These are phyloP conservation scores for Anthostomella pinea DNA, from an alignment of 2,329 filamentous ascomycete species.

Conservation along the genomic window DNA sequence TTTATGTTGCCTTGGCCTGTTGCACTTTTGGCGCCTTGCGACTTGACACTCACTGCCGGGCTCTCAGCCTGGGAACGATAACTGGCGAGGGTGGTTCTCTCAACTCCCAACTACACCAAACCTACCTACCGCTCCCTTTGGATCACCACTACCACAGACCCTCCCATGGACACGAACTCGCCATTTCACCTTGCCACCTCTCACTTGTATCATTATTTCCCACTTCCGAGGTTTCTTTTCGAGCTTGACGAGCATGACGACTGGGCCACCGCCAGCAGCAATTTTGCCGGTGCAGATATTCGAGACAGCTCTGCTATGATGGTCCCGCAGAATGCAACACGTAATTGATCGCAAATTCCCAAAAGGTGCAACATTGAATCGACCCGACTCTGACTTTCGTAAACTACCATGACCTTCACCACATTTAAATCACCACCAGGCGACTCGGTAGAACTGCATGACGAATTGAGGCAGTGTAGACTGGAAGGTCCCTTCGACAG, in stretches of 20 bases:
- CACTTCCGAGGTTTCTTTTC: constrained; percentile 32
- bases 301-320: constrained; percentile 34
- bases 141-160: constrained; percentile 7
- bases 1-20: constrained; percentile 20
- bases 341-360: constrained; percentile 39
- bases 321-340: constrained; percentile 36
- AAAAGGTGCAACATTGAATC: constrained; percentile 36
- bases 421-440: constrained; percentile 26
- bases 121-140: constrained; percentile 10
- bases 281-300: constrained; percentile 32
- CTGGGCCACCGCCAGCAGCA: constrained; percentile 32
- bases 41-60: constrained; percentile 21
- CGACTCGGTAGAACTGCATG: no score
- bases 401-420: constrained; percentile 30
- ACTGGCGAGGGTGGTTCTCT: constrained; percentile 25
- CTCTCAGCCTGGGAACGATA: constrained; percentile 18
- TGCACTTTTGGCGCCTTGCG: constrained; percentile 17
- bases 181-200: constrained; percentile 28
- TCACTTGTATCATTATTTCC: constrained; percentile 38
- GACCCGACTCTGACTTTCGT: constrained; percentile 33
- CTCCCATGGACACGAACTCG: constrained; percentile 14
- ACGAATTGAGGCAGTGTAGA: constrained; percentile 17
- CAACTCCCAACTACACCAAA: no score
- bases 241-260: constrained; percentile 35
- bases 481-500: constrained; percentile 4